Conservation (phyloP, 1,284 basidiomycete genomes). For the Clitocybe nebularis region DNA sequence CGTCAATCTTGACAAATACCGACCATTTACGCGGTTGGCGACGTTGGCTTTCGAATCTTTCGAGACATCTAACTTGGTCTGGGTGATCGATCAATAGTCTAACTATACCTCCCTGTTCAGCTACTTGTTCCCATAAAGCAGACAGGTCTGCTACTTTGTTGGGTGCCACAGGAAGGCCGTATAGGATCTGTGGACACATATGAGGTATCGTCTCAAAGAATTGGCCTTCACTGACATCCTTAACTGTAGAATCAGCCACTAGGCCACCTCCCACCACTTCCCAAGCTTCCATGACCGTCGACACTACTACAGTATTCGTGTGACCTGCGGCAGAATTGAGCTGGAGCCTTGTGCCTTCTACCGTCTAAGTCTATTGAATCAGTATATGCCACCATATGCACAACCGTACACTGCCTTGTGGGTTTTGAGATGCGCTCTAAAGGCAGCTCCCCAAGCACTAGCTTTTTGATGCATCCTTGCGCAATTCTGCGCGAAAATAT, state of each 20-base stretch:
- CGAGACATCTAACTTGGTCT: constrained; percentile 65
- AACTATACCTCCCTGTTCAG: constrained; percentile 48
- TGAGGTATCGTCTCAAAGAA: not conserved
- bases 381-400: not conserved
- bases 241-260: constrained; percentile 68
- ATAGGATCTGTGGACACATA: constrained; percentile 59
- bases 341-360: constrained; percentile 70
- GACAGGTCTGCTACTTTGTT: constrained; percentile 76
- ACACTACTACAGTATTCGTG: constrained; percentile 66
- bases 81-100: constrained; percentile 75
- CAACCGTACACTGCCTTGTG: constrained; percentile 53
- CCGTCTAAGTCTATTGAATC: constrained; percentile 43
- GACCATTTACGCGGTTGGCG: constrained; percentile 54
- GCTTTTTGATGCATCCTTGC: constrained; percentile 65
- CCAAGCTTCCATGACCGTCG: constrained; percentile 80
- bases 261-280: constrained; percentile 66
- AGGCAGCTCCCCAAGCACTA: constrained; percentile 59
- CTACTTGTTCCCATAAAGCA: constrained; percentile 53
- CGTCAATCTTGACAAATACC: constrained; percentile 79
- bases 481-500: constrained; percentile 69
- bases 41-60: constrained; percentile 47
- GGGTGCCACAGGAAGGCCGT: constrained; percentile 66
- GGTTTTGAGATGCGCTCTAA: constrained; percentile 83
- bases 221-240: constrained; percentile 52
- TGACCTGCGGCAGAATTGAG: constrained; percentile 49